phyloP scores from a whole-genome alignment of 352 stramenopile genomes.

The Globisporangium nodosum region DNA sequence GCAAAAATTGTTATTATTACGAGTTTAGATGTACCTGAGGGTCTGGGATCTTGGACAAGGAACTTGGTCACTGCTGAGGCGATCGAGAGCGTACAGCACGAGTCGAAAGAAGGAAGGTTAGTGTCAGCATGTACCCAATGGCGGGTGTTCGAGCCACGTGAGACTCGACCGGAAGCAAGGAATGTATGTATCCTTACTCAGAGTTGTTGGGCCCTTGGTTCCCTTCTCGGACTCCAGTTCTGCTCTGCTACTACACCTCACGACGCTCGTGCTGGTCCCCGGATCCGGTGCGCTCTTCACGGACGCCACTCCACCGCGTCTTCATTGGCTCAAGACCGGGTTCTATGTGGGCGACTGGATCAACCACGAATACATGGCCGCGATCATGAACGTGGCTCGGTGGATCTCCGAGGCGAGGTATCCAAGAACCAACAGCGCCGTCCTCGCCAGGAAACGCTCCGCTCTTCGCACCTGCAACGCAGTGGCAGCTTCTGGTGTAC shows the following conservation, averaged over 20 bases:
- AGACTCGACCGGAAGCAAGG: too few relatives aligned
- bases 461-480: neutral
- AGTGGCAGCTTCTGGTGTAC: constrained; percentile 1
- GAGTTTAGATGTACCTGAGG: too few relatives aligned
- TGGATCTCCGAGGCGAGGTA: constrained; percentile 20
- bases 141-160: too few relatives aligned
- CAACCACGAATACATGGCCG: constrained; percentile 19
- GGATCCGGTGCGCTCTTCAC: neutral
- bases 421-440: constrained; percentile 8
- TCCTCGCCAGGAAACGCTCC: neutral
- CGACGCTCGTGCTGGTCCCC: neutral
- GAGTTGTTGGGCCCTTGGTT: neutral
- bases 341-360: constrained; percentile 22
- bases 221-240: too few relatives aligned
- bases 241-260: neutral
- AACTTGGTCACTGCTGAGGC: too few relatives aligned
- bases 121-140: too few relatives aligned
- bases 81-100: too few relatives aligned
- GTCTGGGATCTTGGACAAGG: too few relatives aligned
- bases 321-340: constrained; percentile 15
- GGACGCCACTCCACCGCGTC: too few relatives aligned
- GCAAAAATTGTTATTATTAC: too few relatives aligned
- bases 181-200: too few relatives aligned
- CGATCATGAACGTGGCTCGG: constrained; percentile 12
- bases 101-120: too few relatives aligned